phyloP scores from a whole-genome alignment of 208 protist genomes.

The Crithidia thermophila region DNA sequence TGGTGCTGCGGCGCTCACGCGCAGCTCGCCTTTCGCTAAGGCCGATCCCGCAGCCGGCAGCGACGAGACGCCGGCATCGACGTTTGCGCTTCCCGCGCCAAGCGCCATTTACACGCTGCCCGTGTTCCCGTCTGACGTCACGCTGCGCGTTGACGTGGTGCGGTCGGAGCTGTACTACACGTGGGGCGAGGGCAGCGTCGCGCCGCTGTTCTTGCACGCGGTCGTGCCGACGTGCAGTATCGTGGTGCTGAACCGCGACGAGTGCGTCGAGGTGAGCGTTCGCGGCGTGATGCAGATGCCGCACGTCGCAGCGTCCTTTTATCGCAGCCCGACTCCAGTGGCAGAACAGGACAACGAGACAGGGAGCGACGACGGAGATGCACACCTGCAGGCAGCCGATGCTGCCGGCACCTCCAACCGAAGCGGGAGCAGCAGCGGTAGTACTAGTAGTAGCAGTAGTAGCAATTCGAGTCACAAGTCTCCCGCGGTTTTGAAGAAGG shows the following conservation, averaged over 20 bases:
- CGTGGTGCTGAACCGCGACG: conserved; percentile 45
- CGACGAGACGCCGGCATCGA: too few relatives aligned
- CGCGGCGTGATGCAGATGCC: conserved; percentile 31
- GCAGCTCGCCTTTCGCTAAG: conserved; percentile 1
- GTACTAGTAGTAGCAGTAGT: too few relatives aligned
- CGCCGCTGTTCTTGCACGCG: conserved; percentile 45
- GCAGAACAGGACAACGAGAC: not conserved
- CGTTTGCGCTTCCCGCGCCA: not conserved
- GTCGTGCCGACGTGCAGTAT: conserved; percentile 28
- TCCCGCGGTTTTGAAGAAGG: too few relatives aligned
- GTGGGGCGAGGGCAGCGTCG: conserved; percentile 47
- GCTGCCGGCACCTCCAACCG: too few relatives aligned
- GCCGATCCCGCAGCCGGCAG: too few relatives aligned
- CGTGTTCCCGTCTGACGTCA: conserved; percentile 52
- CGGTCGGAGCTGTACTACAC: conserved; percentile 56
- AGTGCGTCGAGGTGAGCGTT: conserved; percentile 40
- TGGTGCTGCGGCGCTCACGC: conserved; percentile 27
- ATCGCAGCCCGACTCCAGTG: not conserved
- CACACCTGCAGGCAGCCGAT: too few relatives aligned
- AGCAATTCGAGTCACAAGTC: too few relatives aligned
- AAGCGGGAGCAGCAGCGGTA: too few relatives aligned
- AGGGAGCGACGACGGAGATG: not conserved
- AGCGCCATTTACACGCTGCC: conserved; percentile 40
- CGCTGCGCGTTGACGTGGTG: conserved; percentile 30
- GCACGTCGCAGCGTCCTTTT: conserved; percentile 9